A percentile compares a stretch with the other conserved stretches of the same genome.
These are phyloP conservation scores for Oenanthe sinensis DNA, from an alignment of 129 eudicot genomes.

Conservation along the genomic window DNA sequence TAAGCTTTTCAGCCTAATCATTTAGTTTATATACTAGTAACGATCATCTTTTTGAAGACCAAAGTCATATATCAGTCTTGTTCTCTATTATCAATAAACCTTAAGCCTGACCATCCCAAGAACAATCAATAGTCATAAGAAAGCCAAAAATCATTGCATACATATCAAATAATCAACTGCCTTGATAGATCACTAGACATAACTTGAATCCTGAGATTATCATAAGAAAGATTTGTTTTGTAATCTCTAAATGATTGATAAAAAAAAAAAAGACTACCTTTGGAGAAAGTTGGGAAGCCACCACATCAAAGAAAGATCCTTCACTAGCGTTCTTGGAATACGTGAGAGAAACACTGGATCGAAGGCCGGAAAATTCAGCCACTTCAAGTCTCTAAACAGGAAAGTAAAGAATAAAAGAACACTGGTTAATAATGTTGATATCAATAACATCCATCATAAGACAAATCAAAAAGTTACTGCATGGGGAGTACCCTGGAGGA, in stretches of 20 bases:
- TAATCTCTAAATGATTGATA: not conserved
- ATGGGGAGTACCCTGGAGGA: constrained; percentile 46
- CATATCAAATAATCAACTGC: not conserved
- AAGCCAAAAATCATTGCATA: not conserved
- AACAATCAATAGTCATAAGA: not conserved
- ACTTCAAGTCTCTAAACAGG: constrained; percentile 57
- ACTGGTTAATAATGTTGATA: not conserved
- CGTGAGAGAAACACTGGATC: constrained; percentile 51
- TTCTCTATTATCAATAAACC: not conserved
- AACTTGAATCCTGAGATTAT: not conserved
- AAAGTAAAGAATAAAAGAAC: not conserved
- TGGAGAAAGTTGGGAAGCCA: constrained; percentile 58
- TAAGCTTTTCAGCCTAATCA: not conserved
- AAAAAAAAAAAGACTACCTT: constrained; percentile 34
- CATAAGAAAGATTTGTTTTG: not conserved
- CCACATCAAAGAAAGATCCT: constrained; percentile 63
- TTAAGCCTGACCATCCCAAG: not conserved
- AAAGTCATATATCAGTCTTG: not conserved
- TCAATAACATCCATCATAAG: not conserved
- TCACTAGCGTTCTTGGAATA: constrained; percentile 48
- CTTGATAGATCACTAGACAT: not conserved
- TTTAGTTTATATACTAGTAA: not conserved
- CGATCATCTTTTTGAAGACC: not conserved
- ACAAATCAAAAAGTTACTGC: not conserved
- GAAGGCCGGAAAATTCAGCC: constrained; percentile 69